These are phyloP conservation scores for Globisporangium ultimum DNA, from an alignment of 352 stramenopile species.

Conservation along the genomic window DNA sequence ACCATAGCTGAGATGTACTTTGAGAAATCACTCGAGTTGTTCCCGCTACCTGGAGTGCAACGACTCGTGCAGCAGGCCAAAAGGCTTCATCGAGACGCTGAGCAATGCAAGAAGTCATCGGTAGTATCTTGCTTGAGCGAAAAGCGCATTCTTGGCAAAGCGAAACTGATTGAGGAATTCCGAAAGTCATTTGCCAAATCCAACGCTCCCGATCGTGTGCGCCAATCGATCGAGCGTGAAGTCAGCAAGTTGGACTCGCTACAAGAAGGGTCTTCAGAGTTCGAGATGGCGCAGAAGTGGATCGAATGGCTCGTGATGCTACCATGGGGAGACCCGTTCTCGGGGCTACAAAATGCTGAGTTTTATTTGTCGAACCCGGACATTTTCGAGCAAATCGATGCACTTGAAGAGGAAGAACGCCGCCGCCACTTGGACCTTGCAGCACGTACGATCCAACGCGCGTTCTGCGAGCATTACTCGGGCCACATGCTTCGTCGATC, in stretches of 20 bases:
- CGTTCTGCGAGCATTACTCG: constrained; percentile 32
- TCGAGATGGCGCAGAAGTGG: constrained; percentile 36
- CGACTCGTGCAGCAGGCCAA: constrained; percentile 34
- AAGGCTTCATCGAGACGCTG: constrained; percentile 11
- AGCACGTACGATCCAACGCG: constrained; percentile 35
- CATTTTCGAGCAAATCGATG: constrained; percentile 41
- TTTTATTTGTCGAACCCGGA: constrained; percentile 20
- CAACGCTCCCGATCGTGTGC: constrained; percentile 21
- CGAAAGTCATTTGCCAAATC: constrained; percentile 13
- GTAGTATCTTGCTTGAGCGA: background rate
- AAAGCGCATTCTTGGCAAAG: constrained; percentile 8
- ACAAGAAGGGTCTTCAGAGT: constrained; percentile 24
- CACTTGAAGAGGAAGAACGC: constrained; percentile 22
- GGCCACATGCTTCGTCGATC: constrained; percentile 26
- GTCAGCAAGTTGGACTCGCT: constrained; percentile 39
- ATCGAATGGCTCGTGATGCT: constrained; percentile 57
- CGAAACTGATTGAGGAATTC: constrained; percentile 20
- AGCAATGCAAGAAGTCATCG: background rate
- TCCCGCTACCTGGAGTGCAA: constrained; percentile 50
- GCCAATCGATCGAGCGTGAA: constrained; percentile 39
- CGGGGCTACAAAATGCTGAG: constrained; percentile 18
- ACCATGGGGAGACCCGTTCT: constrained; percentile 37
- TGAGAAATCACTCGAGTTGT: constrained; percentile 47
- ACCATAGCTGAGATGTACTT: constrained; percentile 57
- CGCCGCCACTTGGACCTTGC: constrained; percentile 14